Conservation (phyloP, 2,329 filamentous ascomycete species). For the Phyllosticta ampelicida region DNA sequence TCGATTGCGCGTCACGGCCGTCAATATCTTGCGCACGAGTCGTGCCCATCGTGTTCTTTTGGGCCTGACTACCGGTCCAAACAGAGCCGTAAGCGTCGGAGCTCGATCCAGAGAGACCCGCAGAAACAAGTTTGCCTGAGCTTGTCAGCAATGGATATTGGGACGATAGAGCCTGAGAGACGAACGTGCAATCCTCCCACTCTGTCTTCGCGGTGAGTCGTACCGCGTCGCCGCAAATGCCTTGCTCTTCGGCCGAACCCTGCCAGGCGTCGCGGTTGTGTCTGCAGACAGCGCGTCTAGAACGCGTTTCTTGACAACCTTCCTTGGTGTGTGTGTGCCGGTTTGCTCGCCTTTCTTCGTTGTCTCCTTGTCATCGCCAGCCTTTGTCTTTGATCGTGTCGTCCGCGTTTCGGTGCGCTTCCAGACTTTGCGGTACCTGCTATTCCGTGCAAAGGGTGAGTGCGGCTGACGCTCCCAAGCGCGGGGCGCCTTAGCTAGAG, state of each 20-base stretch:
- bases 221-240: conserved; percentile 27
- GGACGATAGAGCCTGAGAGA: too few relatives aligned
- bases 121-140: conserved; percentile 2
- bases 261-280: conserved; percentile 12
- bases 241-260: conserved; percentile 18
- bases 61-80: not conserved
- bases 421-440: conserved; percentile 38
- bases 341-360: conserved; percentile 16
- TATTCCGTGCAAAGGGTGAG: conserved; percentile 26
- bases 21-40: not conserved
- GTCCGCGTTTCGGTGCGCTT: conserved; percentile 30
- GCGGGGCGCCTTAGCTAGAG: conserved; percentile 32
- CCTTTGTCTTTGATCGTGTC: conserved; percentile 12
- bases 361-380: conserved; percentile 11
- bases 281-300: conserved; percentile 24
- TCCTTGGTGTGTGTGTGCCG: conserved; percentile 24
- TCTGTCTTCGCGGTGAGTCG: conserved; percentile 1
- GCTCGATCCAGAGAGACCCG: not conserved
- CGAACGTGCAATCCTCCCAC: not conserved
- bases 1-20: not conserved
- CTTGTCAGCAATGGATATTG: not conserved
- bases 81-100: not conserved
- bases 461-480: conserved; percentile 40
- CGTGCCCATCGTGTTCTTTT: not conserved
- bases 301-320: conserved; percentile 36